Base-by-base conservation (phyloP, 108 stramenopile species). In the Nitzschia inconspicua region DNA sequence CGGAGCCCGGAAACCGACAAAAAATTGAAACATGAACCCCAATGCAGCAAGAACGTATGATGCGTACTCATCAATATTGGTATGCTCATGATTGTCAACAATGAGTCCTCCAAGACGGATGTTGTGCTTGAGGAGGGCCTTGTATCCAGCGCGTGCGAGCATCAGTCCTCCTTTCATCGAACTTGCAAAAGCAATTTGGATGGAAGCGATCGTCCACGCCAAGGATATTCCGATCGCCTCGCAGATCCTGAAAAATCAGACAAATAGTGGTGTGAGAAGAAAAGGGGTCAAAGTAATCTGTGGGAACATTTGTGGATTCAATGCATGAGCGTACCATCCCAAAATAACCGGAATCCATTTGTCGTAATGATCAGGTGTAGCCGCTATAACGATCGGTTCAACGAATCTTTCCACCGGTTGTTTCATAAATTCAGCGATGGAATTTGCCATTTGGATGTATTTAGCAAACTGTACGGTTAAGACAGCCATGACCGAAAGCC, bases 401-500 rank as follows among this genome's bases (percentile, higher is more conserved):
- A 95, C 39, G 41, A 73, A 79, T 32, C 83, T 69, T 64, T 87
- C 56, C n/a, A 73, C 76, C 29, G 78, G 75, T 34, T 73, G 81
- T 13, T 80, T 31, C 8, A 96, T 27, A 47, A 96, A 85, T 32
- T 93, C 81, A 32, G 84, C 70, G 60, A 98, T 94, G 44, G 91
- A 70, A 28, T 86, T 61, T 1, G 95, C 94, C 60, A 95, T 53
- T 3, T 92, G 78, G 56, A 98, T 82, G 14, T 91, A 84, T 29
- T 79, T 55, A 3, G 95, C 95, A 78, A 95, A 98, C 44, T 89
- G 48, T 48, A 96, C 73, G 22, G 85, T 88, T 36, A 98, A 79
- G 11, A 96, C 93, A 10, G 96, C 95, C 28, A 90, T 62, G 9
- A 98, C 96, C 16, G 88, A 76, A 44, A 96, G 63, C 87, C 91